Evolutionary conservation across 2,329 filamentous ascomycete species (phyloP), one percentile per base, ranked within the genome.

Genomic region (Ophiostoma pallidulum): DNA sequence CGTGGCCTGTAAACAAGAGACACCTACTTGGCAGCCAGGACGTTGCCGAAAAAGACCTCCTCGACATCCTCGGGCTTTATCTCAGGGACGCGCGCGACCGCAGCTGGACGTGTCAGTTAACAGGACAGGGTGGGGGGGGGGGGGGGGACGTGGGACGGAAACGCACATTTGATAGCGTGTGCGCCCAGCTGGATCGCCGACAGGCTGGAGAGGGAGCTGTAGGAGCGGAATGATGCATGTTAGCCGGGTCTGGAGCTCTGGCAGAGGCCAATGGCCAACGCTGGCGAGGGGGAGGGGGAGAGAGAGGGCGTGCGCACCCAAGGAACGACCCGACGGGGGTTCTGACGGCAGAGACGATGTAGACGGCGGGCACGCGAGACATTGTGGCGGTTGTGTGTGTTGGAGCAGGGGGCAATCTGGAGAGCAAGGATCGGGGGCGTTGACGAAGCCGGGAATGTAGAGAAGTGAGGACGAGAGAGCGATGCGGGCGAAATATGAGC

Each of bases 31-130:
- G 91, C 92, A 51, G 90, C 94, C 60, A 98, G 78, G 57, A 98
- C 92, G 74, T 98, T 98, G 67, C 92, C 92, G 64, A 96, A 94
- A 75, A 92, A 94, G 63, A 98, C 88, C 67, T 98, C 92, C 64
- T 98, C 82, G 50, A 98, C 86, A 64, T 94, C 80, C 60, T 89
- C 80, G 47, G 88, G 77, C 71, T 94, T 90, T 71, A 98, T 80
- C 61, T 84, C 78, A 48, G 92, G 82, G 40, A 85, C 86, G 61
- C 88, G 84, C 70, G 89, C 84, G 57, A 98, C 78, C 53, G 91
- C 91, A 60, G 75, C 79, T 83, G 49, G 22, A 31, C 49, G 41
- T 51, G 26, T 50, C 29, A 50, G 39, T 36, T 16, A 19, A 49
- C 24, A 28, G 24, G 24, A 28, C 24, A 37, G 32, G 19, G 45